A percentile compares a stretch with the other conserved stretches of the same genome.
Evolutionary conservation across 345 rosid species (phyloP).

Genomic region (Raphanus raphanistrum): DNA sequence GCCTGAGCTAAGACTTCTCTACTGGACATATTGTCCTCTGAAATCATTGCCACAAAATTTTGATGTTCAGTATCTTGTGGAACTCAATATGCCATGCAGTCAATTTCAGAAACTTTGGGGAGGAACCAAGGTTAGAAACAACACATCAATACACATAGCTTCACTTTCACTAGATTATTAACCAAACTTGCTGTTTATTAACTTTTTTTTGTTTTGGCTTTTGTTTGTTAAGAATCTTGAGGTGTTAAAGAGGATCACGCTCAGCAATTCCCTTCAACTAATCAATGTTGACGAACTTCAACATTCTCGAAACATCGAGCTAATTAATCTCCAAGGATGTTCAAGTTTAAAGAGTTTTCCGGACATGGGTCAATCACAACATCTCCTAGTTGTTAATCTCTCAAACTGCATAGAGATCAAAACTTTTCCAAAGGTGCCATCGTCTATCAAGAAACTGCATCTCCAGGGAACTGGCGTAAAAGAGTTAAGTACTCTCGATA

Average conservation of each 20-base stretch:
- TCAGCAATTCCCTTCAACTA: conserved; percentile 14
- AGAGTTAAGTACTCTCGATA: neutral
- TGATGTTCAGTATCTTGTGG: conserved; percentile 18
- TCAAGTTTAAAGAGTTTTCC: conserved; percentile 9
- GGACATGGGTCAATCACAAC: neutral
- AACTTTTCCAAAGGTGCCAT: neutral
- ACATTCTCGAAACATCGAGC: neutral
- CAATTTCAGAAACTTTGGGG: conserved; percentile 28
- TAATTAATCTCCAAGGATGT: conserved; percentile 23
- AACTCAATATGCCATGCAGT: conserved; percentile 17
- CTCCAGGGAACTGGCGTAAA: conserved; percentile 15
- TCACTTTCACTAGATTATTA: neutral
- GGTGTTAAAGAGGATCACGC: conserved; percentile 14
- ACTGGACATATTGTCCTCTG: conserved; percentile 30
- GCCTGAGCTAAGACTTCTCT: conserved; percentile 24
- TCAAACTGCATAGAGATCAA: conserved; percentile 10
- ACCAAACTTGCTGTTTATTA: neutral
- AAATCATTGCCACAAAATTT: neutral
- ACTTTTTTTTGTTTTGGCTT: neutral
- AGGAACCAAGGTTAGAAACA: conserved; percentile 21
- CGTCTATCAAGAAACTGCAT: neutral
- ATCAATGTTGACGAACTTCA: neutral
- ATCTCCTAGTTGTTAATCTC: conserved; percentile 1
- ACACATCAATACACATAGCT: neutral
- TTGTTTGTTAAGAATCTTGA: neutral